Percentiles rank a stretch among this genome's conserved stretches.
phyloP scores from a whole-genome alignment of 1,139 yeast genomes.

The Zygoascus hellenicus region DNA sequence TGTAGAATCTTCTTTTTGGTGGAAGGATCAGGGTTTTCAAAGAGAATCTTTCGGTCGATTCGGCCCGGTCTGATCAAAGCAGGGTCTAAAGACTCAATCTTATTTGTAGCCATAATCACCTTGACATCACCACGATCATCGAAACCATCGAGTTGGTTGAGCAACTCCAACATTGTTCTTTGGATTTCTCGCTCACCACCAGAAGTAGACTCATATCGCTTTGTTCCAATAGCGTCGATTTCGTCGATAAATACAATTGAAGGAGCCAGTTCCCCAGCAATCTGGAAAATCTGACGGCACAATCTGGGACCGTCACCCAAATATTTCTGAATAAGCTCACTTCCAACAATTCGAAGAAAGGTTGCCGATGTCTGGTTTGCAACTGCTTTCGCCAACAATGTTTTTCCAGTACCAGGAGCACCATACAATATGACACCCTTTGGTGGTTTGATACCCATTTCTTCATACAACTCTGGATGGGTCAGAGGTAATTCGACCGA shows the following conservation, averaged over 20 bases:
- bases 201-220: constrained; percentile 90
- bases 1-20: constrained; percentile 90
- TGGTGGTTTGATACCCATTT: constrained; percentile 99
- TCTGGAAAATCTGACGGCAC: constrained; percentile 90
- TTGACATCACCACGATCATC: constrained; percentile 98
- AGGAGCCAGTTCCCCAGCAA: constrained; percentile 97
- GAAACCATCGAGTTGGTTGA: constrained; percentile 96
- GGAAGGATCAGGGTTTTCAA: constrained; percentile 90
- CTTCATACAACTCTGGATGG: constrained; percentile 96
- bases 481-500: constrained; percentile 96
- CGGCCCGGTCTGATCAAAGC: constrained; percentile 98
- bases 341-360: constrained; percentile 91
- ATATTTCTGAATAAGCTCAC: constrained; percentile 94
- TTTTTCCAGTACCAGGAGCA: constrained; percentile 99
- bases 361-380: constrained; percentile 98
- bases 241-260: constrained; percentile 97
- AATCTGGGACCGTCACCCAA: constrained; percentile 97
- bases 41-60: constrained; percentile 93
- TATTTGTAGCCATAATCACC: constrained; percentile 98
- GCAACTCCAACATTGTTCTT: constrained; percentile 95
- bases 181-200: constrained; percentile 99
- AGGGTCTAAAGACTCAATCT: constrained; percentile 91
- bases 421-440: constrained; percentile 98
- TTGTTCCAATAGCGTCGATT: constrained; percentile 97
- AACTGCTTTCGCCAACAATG: constrained; percentile 94